Base-by-base conservation (phyloP, 768 basidiomycete genomes). In the Amanita rimosa region DNA sequence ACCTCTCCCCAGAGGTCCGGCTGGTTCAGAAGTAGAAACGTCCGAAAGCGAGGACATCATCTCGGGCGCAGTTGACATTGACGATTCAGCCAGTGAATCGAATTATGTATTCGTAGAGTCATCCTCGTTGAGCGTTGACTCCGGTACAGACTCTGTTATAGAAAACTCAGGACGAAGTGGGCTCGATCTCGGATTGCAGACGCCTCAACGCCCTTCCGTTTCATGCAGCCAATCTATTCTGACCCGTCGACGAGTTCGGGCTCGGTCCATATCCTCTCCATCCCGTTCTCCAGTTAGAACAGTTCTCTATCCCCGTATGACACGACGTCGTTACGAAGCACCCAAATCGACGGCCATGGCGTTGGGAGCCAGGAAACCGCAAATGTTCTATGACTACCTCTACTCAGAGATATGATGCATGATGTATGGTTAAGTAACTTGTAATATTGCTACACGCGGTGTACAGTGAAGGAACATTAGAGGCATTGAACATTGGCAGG, bases 211-310 rank as follows among this genome's bases (percentile, higher is more conserved):
- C 44, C 41, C 55, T 55, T 34, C 60, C 64, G 24, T 4, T 51
- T 64, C 21, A 68, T 68, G n/a, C 67, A 69, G 7, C 64, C 71
- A 45, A 63, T 64, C 54, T 45, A 44, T 57, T 4, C 56, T 63
- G 26, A 40, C 61, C 33, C 64, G 61, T 26, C 60, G 67, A 37
- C 59, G 65, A 17, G 39, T 64, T 2, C 56, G 66, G 49, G 57
- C 57, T 10, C 69, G 67, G n/a, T 69, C 74, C 7, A 54, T 65
- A 29, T 77, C 76, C 4, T 78, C 78, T 0, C 76, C 74, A n/a
- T 75, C 74, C 13, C 68, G 72, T 21, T 79, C 78, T 1, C 78
- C 78, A 14, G 72, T 62, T 11, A 60, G 55, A 42, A 46, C 70
- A 42, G 57, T 63, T 42, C 52, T 58, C 19, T 55, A 62, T 47